A percentile compares a stretch with the other conserved stretches of the same genome.
These are phyloP conservation scores for Sanguinoderma infundibulare DNA, from an alignment of 1,284 basidiomycete genomes.

Conservation along the genomic window DNA sequence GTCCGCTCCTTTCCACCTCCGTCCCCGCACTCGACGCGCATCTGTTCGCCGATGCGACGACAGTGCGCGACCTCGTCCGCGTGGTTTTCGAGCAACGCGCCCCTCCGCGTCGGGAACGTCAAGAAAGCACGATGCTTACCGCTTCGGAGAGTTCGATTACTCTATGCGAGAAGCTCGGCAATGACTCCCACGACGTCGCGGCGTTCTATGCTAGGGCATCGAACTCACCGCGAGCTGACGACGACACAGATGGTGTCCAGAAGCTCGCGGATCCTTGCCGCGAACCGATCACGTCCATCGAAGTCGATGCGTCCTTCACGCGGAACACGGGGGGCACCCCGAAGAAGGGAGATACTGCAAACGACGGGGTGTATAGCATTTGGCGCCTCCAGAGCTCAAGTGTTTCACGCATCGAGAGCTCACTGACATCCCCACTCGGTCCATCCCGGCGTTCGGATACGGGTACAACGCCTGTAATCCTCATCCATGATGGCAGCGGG, in stretches of 20 bases:
- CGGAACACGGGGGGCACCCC: constrained; percentile 41
- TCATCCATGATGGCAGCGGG: constrained; percentile 77
- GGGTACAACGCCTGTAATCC: constrained; percentile 44
- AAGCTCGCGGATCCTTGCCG: constrained; percentile 56
- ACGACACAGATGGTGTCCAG: constrained; percentile 45
- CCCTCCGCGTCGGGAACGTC: not conserved
- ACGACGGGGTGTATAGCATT: not conserved
- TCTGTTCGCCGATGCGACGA: constrained; percentile 42
- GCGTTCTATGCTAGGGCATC: not conserved
- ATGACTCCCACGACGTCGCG: constrained; percentile 52
- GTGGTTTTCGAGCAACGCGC: constrained; percentile 36
- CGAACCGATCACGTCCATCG: constrained; percentile 68
- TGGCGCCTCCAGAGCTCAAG: not conserved
- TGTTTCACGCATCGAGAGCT: not conserved
- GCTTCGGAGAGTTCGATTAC: constrained; percentile 25
- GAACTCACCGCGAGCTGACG: constrained; percentile 38
- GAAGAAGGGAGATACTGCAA: not conserved
- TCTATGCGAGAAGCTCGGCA: constrained; percentile 6
- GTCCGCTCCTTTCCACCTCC: constrained; percentile 36
- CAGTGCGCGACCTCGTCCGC: constrained; percentile 32
- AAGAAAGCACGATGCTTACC: constrained; percentile 15
- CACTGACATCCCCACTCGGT: not conserved
- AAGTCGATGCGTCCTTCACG: constrained; percentile 53
- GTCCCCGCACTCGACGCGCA: constrained; percentile 36
- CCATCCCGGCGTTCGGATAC: not conserved